phyloP scores from a whole-genome alignment of 2,329 filamentous ascomycete species.

The Fusarium fracticaudum region DNA sequence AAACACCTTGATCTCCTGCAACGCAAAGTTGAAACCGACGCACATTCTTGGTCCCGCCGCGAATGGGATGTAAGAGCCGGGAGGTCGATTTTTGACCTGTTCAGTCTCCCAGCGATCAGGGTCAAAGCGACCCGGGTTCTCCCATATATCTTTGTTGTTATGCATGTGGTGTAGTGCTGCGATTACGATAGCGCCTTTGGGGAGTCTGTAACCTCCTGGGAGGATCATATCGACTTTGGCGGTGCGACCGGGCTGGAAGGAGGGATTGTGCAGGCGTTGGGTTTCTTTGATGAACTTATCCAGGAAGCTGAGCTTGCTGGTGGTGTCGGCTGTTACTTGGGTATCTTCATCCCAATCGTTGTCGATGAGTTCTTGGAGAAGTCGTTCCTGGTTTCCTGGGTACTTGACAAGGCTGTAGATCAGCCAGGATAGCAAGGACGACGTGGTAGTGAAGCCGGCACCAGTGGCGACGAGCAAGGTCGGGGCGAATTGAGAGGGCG shows the following conservation, averaged over 20 bases:
- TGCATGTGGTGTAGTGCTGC: slow-evolving; percentile 60
- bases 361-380: slow-evolving; percentile 67
- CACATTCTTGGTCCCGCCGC: slow-evolving; percentile 66
- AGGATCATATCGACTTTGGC: slow-evolving; percentile 64
- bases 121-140: slow-evolving; percentile 66
- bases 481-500: slow-evolving; percentile 40
- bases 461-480: slow-evolving; percentile 61
- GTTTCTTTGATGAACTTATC: slow-evolving; percentile 70
- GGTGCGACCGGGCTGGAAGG: slow-evolving; percentile 69
- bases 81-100: slow-evolving; percentile 60
- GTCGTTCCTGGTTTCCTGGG: slow-evolving; percentile 62
- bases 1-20: slow-evolving; percentile 69
- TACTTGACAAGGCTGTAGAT: slow-evolving; percentile 64
- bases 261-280: slow-evolving; percentile 67
- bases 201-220: slow-evolving; percentile 66
- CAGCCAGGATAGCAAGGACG: slow-evolving; percentile 66
- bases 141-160: slow-evolving; percentile 65
- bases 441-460: slow-evolving; percentile 70
- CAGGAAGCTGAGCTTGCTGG: slow-evolving; percentile 58
- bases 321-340: slow-evolving; percentile 57
- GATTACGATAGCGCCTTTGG: slow-evolving; percentile 62
- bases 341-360: slow-evolving; percentile 55
- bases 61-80: slow-evolving; percentile 66
- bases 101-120: slow-evolving; percentile 68
- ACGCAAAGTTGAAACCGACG: slow-evolving; percentile 71